These are phyloP conservation scores for Ceratocystis destructans DNA, from an alignment of 2,329 filamentous ascomycete species.

Conservation along the genomic window DNA sequence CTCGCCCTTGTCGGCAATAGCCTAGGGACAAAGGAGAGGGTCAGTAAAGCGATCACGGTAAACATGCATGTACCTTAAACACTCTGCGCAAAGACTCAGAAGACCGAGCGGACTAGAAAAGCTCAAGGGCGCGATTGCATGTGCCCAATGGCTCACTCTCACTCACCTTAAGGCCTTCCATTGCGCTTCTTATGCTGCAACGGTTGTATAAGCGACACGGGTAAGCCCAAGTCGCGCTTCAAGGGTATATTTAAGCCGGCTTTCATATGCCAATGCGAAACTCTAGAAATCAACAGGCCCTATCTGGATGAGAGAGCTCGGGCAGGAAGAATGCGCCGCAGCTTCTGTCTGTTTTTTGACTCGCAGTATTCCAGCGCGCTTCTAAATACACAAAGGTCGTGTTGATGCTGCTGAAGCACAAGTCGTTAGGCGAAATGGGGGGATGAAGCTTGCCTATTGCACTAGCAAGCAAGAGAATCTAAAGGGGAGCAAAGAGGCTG, in stretches of 20 bases:
- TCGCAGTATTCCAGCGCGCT: neutral
- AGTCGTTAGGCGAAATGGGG: slow-evolving; percentile 1
- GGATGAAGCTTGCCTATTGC: neutral
- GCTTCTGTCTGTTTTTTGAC: neutral
- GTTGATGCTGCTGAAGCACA: slow-evolving; percentile 2
- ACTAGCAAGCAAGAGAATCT: neutral
- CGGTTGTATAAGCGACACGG: slow-evolving; percentile 7
- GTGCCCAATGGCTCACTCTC: neutral
- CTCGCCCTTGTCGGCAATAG: slow-evolving; percentile 37
- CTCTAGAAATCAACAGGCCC: neutral
- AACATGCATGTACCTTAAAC: neutral
- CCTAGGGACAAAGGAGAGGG: slow-evolving; percentile 31
- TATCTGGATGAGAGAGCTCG: neutral
- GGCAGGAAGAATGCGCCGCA: slow-evolving; percentile 1
- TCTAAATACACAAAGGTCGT: neutral
- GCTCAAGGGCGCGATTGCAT: neutral
- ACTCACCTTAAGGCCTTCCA: slow-evolving; percentile 17
- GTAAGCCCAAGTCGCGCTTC: neutral
- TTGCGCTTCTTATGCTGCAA: slow-evolving; percentile 15
- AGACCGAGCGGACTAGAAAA: neutral
- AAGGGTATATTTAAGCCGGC: neutral
- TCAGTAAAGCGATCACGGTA: slow-evolving; percentile 22
- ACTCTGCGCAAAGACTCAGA: neutral
- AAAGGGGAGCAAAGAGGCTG: neutral
- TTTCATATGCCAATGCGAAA: neutral